Base-by-base conservation (phyloP, 805 yeast genomes). In the Ogataea siamensis region DNA sequence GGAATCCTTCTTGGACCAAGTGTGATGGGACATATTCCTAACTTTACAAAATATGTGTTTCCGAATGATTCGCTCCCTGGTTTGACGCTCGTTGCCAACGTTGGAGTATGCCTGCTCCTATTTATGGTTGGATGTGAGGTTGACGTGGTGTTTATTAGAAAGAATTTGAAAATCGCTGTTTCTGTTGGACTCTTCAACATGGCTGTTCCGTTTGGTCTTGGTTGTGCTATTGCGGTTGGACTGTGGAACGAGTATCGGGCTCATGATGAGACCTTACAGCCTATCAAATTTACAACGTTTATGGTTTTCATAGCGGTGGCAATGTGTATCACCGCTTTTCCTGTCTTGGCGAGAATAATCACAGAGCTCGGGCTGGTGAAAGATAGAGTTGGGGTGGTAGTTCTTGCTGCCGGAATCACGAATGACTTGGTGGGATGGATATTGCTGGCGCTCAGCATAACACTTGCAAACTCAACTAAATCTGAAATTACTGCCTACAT, bases 391-490 rank as follows among this genome's bases (percentile, higher is more conserved):
- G 88, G 87, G 29, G 68, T 72, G 8, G 68, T 76, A 22, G 93
- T 83, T n/a, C 63, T 85, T 23, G 85, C 91, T 3, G 93, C 94
- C 3, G 95, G 94, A 35, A 83, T 85, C 40, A 72, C 80, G 28
- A 85, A 85, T 55, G 95, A 85, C 55, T 72, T 85, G 50, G 55
- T 82, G 12, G 95, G 94, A 4, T 85, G 95, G 95, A 75, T 84
- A 40, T 64, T 85, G 39, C 68, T 85, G 44, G 94, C 94, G 0
- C 64, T 85, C 41, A 75, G 81, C 40, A 83, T 85, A 32, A 83
- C 89, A 13, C 68, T 85, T 45, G 89, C 91, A 2, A 85, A 82
- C 58, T 70, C 93, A 1, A 71, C 78, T 6, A 73, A 76, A 32
- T 85, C 88, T 0, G 75, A 82, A 28, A 76, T 73, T 40, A 80